Base-by-base conservation (phyloP, 2,329 filamentous ascomycete genomes). In the Fusarium guadeloupense region DNA sequence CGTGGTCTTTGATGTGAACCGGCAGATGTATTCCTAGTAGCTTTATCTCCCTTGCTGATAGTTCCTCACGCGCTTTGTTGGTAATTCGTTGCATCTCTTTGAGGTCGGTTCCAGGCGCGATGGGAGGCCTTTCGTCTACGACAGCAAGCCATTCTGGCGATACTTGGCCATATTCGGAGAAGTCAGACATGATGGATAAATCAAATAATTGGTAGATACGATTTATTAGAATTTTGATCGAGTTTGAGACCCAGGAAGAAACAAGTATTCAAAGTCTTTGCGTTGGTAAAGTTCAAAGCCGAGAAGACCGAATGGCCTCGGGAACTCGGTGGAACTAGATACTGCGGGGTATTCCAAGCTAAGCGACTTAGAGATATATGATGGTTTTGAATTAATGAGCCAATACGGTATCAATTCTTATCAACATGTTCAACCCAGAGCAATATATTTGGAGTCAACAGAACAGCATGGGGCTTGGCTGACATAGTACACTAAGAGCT, bases 111-210 rank as follows among this genome's bases (percentile, higher is more conserved):
- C 59, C 43, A 1, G 51, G 35, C 2, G 35, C 35, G 12, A 57
- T 44, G 0, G 68, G 39, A 0, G 67, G 57, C 0, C 64, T 51
- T 2, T 63, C 38, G 6, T 57, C 58, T 6, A 44, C 44, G 31
- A 77, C 75, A 0, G 73, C 77, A 3, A 76, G 56, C 81, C 81
- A 83, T 67, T 81, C 80, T 4, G 74, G 69, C 50, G 75, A 78
- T 6, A 75, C 72, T 3, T 69, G 71, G 19, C 75, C 77, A 52
- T 80, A 82, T 52, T 70, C 51, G 1, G 78, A 74, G n/a, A 69
- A 70, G 30, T 71, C 68, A 17, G 58, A 67, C 68, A 70, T 70
- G 23, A 4, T 19, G 3, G 9, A 6, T 7, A 9, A 3, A 2
- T 7, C n/a, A 16, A 10, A 21, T 6, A 13, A n/a, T 6, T 30